Evolutionary conservation across 805 yeast species (phyloP), one percentile per base, ranked within the genome.

Genomic region (Candida patagonica): DNA sequence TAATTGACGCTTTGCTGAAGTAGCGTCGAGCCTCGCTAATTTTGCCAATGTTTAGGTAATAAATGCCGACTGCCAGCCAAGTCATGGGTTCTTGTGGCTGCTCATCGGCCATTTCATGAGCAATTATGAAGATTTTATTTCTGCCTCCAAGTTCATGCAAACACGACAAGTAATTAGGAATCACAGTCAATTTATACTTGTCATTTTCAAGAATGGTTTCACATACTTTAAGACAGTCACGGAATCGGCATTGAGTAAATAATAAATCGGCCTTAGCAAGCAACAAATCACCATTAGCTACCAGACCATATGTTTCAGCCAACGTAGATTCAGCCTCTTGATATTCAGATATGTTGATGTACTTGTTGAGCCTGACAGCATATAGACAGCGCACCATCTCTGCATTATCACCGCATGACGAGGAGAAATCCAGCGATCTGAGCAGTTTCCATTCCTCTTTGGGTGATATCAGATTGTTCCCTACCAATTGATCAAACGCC

Each of bases 1-100:
- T 60, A 49, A 87, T 68, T 1, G 96, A 85, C 0, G 96, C 88
- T 56, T 85, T 87, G 30, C 92, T 80, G 61, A 87, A 92, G 55
- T 74, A 86, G 47, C 81, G 73, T 43, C 98, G 68, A 0, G 97
- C 95, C 48, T 88, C 96, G 5, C 77, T 59, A 9, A 83, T 67
- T 55, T 80, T 80, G 43, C 71, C 71, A 4, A 80, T 77, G 4
- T 87, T 68, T 47, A 89, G 65, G 56, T 92, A 92, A 61, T 92
- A 89, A 2, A 85, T 77, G 2, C 94, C 98, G 13, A 92, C 86
- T 0, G 96, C 85, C 43, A 86, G 70, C 95, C 96, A 92, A 0
- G 97, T 80, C 25, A 83, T 74, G 12, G 94, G 78, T 50, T 76
- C 74, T 33, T 77, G 76, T 0, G 97, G 95, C 46, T 83, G 82